These are phyloP conservation scores for Ophiostoma populinum DNA, from an alignment of 2,329 filamentous ascomycete genomes.

Conservation along the genomic window DNA sequence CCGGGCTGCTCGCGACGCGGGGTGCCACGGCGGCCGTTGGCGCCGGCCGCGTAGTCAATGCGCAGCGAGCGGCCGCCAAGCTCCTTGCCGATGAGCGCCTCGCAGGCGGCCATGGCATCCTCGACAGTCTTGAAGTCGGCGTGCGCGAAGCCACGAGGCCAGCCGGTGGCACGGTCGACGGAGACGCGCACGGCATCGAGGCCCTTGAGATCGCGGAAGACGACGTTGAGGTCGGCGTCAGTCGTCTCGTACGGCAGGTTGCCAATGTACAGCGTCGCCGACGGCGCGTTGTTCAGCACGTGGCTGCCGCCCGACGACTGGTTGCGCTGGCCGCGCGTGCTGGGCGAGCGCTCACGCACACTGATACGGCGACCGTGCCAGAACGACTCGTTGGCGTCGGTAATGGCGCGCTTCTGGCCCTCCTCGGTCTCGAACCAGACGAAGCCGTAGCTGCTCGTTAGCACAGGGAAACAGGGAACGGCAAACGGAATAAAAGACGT, in stretches of 20 bases:
- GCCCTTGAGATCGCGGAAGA: slow-evolving; percentile 55
- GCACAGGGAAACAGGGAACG: not conserved
- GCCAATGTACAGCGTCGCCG: slow-evolving; percentile 58
- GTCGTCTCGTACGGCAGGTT: slow-evolving; percentile 79
- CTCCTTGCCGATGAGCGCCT: slow-evolving; percentile 34
- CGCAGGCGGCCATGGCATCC: slow-evolving; percentile 43
- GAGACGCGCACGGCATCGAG: slow-evolving; percentile 64
- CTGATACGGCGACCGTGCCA: slow-evolving; percentile 22
- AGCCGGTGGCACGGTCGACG: slow-evolving; percentile 64
- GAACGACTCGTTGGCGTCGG: slow-evolving; percentile 18
- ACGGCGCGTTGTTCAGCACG: slow-evolving; percentile 14
- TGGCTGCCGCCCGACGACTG: not conserved
- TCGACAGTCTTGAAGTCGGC: slow-evolving; percentile 58
- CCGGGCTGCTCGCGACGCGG: too few species aligned
- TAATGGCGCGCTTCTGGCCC: slow-evolving; percentile 13
- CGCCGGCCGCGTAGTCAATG: slow-evolving; percentile 34
- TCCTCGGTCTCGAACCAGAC: slow-evolving; percentile 15
- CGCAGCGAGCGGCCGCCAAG: slow-evolving; percentile 51
- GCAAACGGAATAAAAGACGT: slow-evolving; percentile 6
- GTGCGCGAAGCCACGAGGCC: slow-evolving; percentile 70
- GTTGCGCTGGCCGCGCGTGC: not conserved
- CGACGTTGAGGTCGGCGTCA: slow-evolving; percentile 61
- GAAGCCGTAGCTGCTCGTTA: slow-evolving; percentile 17
- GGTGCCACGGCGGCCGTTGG: not conserved
- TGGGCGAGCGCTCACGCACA: slow-evolving; percentile 11